Evolutionary conservation across 2,329 filamentous ascomycete genomes (phyloP), one percentile per base, ranked within the genome.

Genomic region (Fusarium hainanense): DNA sequence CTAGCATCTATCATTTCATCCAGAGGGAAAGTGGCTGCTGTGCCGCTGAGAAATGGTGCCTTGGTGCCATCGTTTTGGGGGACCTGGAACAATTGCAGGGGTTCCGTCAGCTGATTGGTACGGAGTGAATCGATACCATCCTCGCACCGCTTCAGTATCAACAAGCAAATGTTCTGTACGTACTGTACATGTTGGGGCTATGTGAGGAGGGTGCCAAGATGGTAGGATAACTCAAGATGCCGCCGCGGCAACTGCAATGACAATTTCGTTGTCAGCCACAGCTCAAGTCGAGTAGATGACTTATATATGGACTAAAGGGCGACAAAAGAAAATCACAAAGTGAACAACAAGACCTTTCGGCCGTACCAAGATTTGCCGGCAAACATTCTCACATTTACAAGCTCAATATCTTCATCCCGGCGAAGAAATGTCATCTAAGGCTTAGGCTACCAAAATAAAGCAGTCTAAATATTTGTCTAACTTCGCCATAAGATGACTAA

Each of bases 41-140:
- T n/a, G 57, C 48, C 32, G 59, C 68, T 46, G 23, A 30, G 30
- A 59, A 43, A 49, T 41, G 12, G 40, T 66, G 55, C 20, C 18
- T 43, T 49, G 44, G 37, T 49, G 50, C 41, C 27, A 20, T 47
- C 20, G 16, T 34, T 66, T 72, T 60, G 21, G 66, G 70, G 9
- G 25, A 42, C 49, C 32, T 52, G 49, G 59, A 62, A 47, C 40
- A 34, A n/a, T 54, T 47, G 48, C 71, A 75, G 54, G 64, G 70
- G 61, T 48, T 50, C 23, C 20, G 44, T 55, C 42, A 51, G 41
- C 63, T 58, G 48, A 66, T 64, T 60, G 50, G 58, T 13, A 47
- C 18, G 41, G 32, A 43, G 28, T 44, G 54, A 71, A 57, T 55
- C 48, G 7, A 37, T 11, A 37, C 48, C 48, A 25, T 57, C 14